Evolutionary conservation across 169 alveolate genomes (phyloP).

Genomic region (Sarcocystis neurona): DNA sequence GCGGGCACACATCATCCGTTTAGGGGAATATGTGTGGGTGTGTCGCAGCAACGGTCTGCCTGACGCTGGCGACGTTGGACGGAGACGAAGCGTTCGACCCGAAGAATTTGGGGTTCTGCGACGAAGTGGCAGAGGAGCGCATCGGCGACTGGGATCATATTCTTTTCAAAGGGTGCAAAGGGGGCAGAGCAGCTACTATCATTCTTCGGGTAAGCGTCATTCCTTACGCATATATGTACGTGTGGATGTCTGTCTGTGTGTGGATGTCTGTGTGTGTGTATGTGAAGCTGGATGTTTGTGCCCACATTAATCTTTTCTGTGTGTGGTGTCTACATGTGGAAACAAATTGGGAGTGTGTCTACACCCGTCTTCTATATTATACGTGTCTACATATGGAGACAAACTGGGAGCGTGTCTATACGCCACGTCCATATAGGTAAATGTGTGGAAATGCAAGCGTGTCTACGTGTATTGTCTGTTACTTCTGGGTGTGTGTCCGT

Average conservation of each 20-base stretch:
- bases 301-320: neutral
- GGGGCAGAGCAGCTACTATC: constrained; percentile 71
- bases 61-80: constrained; percentile 93
- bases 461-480: too few species aligned
- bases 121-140: constrained; percentile 92
- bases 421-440: too few species aligned
- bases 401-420: too few species aligned
- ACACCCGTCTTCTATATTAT: too few species aligned
- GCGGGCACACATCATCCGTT: too few species aligned
- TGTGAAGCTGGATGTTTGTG: neutral
- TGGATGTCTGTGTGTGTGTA: neutral
- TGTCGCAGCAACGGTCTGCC: constrained; percentile 34
- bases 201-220: constrained; percentile 59
- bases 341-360: too few species aligned
- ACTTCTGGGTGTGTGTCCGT: too few species aligned
- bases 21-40: neutral
- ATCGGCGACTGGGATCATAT: constrained; percentile 98
- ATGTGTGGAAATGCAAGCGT: too few species aligned
- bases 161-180: constrained; percentile 93
- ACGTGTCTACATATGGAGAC: too few species aligned
- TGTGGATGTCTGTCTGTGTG: neutral
- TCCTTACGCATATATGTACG: constrained; percentile 5
- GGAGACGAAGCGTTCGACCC: constrained; percentile 95
- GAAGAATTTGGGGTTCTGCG: constrained; percentile 89
- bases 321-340: neutral